These are phyloP conservation scores for Leishmania turanica DNA, from an alignment of 208 protist species.

Conservation along the genomic window DNA sequence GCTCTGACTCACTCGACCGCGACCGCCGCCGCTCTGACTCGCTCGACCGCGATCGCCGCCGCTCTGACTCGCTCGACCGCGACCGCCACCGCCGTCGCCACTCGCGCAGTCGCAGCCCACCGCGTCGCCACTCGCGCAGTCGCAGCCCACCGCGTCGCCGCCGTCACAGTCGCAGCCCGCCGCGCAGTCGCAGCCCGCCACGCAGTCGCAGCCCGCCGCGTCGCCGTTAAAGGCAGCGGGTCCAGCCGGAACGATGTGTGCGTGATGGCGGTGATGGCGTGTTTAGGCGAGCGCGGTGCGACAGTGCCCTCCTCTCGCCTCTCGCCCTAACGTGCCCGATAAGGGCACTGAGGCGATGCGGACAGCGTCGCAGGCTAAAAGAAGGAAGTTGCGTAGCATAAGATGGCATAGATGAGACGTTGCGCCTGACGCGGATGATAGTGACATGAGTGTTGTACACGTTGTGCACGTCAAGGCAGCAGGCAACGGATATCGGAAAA, in stretches of 20 bases:
- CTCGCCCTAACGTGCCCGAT: background rate
- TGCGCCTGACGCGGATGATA: background rate
- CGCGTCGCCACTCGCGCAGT: conserved; percentile 42
- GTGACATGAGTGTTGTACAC: background rate
- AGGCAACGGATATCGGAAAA: background rate
- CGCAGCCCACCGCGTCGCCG: conserved; percentile 40
- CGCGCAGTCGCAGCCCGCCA: conserved; percentile 34
- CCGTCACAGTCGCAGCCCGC: conserved; percentile 34
- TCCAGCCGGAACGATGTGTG: background rate
- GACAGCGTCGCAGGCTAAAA: background rate
- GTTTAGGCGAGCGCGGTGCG: background rate
- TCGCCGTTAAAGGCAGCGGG: background rate
- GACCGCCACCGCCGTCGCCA: conserved; percentile 37
- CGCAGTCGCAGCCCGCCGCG: conserved; percentile 30
- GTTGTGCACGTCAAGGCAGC: background rate
- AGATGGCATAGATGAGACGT: background rate
- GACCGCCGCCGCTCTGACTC: conserved; percentile 26
- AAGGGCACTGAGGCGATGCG: too few species aligned
- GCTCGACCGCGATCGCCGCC: conserved; percentile 18
- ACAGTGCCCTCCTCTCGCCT: background rate
- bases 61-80: conserved; percentile 10
- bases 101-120: conserved; percentile 32
- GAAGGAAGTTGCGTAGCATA: background rate
- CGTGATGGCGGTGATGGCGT: background rate
- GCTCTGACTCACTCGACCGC: conserved; percentile 20